These are phyloP conservation scores for Cinchona pubescens DNA, from an alignment of 257 asterid species.

Conservation along the genomic window DNA sequence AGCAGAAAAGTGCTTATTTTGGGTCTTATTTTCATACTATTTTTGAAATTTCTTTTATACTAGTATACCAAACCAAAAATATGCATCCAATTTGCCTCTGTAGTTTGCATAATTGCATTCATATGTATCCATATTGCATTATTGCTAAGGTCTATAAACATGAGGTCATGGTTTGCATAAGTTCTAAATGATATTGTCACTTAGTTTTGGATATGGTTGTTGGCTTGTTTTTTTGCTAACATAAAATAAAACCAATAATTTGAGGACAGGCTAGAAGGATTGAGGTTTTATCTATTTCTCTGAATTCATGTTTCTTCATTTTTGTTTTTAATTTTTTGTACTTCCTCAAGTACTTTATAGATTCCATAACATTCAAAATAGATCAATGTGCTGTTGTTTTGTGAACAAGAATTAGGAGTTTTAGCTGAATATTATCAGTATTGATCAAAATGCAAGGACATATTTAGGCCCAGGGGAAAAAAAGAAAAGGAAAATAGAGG, in stretches of 20 bases:
- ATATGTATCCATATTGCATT: background rate
- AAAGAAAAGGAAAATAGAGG: too few relatives aligned
- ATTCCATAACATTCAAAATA: background rate
- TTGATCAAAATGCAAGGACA: background rate
- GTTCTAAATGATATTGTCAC: slow-evolving; percentile 6
- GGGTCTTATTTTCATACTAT: background rate
- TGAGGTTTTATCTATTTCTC: background rate
- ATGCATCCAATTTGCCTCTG: background rate
- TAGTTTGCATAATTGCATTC: background rate
- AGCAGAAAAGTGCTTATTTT: background rate
- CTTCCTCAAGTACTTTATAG: background rate
- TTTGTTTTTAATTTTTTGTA: background rate
- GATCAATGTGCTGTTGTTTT: background rate
- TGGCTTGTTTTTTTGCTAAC: background rate
- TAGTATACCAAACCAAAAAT: background rate
- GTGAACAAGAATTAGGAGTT: background rate
- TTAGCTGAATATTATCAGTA: too few relatives aligned
- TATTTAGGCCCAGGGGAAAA: background rate
- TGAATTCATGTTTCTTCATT: too few relatives aligned
- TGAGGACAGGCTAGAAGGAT: too few relatives aligned
- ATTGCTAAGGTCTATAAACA: slow-evolving; percentile 11
- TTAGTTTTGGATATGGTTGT: slow-evolving; percentile 27
- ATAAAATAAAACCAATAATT: slow-evolving; percentile 9
- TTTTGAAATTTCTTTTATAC: background rate
- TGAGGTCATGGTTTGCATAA: slow-evolving; percentile 21